Base-by-base conservation (phyloP, 768 basidiomycete genomes). In the Xerocomus spinulosus region DNA sequence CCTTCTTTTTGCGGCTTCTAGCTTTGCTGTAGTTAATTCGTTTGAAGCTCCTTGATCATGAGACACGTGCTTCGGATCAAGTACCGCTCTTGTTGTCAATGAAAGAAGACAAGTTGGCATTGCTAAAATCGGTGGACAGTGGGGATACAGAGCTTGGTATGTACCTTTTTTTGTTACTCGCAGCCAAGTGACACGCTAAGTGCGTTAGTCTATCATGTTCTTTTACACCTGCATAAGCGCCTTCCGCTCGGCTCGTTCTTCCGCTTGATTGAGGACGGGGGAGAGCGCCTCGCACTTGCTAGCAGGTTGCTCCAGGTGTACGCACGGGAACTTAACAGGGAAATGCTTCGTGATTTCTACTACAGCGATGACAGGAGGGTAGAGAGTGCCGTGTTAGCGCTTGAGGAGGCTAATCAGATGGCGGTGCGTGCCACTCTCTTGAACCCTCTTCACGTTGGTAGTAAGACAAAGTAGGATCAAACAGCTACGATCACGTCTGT, bases 321-420 rank as follows among this genome's bases (percentile, higher is more conserved):
- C 62, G 92, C 90, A 1, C 73, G 87, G 32, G 89, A 93, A 63
- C 92, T 92, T 59, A 88, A 95, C 62, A 75, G 87, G 42, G 90
- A 91, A 53, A 87, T 98, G 81, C 71, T 98, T 7, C 76, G 92
- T 14, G 93, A 99, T 63, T 98, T 94, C 68, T 98, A 93, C 67
- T 99, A 95, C 61, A 95, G 95, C 29, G 96, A 99, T 58, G 96
- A 98, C 68, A 76, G 96, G 45, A 78, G 94, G 38, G 85, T 91
- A 13, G 96, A 98, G 63, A 95, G 87, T 66, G 96, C 93, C 0
- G 78, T 87, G n/a, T 70, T 98, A 3, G 86, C 81, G 30, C 68
- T 99, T 18, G 89, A 90, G 36, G 96, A 97, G 65, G 86, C 91
- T 7, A 72, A 75, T 3, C 69, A 69, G 18, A 82, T 85, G 66